Percentiles rank a stretch among this genome's conserved stretches.
Evolutionary conservation across 2,329 filamentous ascomycete species (phyloP).

Genomic region (Hymenoscyphus linearis): DNA sequence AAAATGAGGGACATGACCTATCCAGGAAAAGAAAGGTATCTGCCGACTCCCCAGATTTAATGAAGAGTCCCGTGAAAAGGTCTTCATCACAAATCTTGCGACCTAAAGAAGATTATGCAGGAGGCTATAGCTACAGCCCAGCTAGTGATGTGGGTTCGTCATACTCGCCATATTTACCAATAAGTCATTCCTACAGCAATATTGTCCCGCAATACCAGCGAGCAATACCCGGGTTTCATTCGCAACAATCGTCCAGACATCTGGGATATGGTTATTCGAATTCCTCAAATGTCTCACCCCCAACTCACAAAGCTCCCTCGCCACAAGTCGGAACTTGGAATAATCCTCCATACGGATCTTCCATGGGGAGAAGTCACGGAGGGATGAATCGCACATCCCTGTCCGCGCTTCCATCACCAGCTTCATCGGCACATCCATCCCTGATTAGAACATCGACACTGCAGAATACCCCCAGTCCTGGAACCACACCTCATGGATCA

Average conservation of each 20-base stretch:
- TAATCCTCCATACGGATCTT: constrained; percentile 39
- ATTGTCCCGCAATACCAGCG: constrained; percentile 34
- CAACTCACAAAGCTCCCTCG: constrained; percentile 42
- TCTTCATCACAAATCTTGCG: constrained; percentile 41
- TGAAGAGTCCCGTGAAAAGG: constrained; percentile 44
- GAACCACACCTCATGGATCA: constrained; percentile 40
- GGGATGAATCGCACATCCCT: constrained; percentile 18
- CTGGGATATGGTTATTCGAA: constrained; percentile 38
- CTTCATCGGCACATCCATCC: constrained; percentile 44
- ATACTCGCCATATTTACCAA: constrained; percentile 46
- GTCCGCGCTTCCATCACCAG: constrained; percentile 23
- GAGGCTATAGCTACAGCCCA: constrained; percentile 49
- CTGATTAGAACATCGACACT: constrained; percentile 65
- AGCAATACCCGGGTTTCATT: constrained; percentile 31
- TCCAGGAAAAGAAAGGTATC: constrained; percentile 53
- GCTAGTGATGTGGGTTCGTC: constrained; percentile 40
- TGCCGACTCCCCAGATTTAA: constrained; percentile 41
- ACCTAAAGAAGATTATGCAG: constrained; percentile 42
- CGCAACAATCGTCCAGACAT: constrained; percentile 36
- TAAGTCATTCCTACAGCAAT: constrained; percentile 39
- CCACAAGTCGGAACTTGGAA: constrained; percentile 43
- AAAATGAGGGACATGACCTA: constrained; percentile 33
- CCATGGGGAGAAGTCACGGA: constrained; percentile 37
- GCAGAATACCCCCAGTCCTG: constrained; percentile 45
- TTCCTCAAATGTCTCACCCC: constrained; percentile 36